Percentiles rank a stretch among this genome's conserved stretches.
phyloP scores from a whole-genome alignment of 1,139 yeast species.

The Yamadazyma trypodendri region DNA sequence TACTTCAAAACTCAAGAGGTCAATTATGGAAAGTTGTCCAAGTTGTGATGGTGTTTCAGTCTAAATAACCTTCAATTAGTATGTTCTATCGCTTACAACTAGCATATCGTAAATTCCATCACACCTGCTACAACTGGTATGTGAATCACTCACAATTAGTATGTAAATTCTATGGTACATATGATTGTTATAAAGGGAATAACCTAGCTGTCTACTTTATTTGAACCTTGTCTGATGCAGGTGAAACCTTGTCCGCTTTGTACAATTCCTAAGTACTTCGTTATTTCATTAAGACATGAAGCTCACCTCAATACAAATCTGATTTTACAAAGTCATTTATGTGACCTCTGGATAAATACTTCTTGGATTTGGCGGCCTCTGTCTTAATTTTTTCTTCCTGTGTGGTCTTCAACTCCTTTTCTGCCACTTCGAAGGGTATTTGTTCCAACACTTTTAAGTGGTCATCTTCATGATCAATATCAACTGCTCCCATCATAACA shows the following conservation, averaged over 20 bases:
- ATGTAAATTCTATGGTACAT: too few species aligned
- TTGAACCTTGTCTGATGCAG: too few species aligned
- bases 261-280: too few species aligned
- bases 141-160: too few species aligned
- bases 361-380: constrained; percentile 50
- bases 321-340: constrained; percentile 56
- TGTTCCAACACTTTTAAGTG: constrained; percentile 58
- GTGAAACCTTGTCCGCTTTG: too few species aligned
- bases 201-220: too few species aligned
- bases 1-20: constrained; percentile 29
- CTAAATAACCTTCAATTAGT: too few species aligned
- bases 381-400: constrained; percentile 40
- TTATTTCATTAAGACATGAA: too few species aligned
- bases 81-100: too few species aligned
- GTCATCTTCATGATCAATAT: constrained; percentile 81
- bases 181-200: too few species aligned
- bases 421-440: constrained; percentile 64
- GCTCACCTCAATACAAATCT: constrained; percentile 51
- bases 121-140: too few species aligned
- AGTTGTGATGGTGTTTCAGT: background rate
- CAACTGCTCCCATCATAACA: constrained; percentile 93
- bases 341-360: constrained; percentile 51
- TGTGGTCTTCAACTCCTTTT: constrained; percentile 36
- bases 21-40: constrained; percentile 21
- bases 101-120: too few species aligned